Evolutionary conservation across 805 yeast genomes (phyloP), one percentile per base, ranked within the genome.

Genomic region (Alloascoidea africana): DNA sequence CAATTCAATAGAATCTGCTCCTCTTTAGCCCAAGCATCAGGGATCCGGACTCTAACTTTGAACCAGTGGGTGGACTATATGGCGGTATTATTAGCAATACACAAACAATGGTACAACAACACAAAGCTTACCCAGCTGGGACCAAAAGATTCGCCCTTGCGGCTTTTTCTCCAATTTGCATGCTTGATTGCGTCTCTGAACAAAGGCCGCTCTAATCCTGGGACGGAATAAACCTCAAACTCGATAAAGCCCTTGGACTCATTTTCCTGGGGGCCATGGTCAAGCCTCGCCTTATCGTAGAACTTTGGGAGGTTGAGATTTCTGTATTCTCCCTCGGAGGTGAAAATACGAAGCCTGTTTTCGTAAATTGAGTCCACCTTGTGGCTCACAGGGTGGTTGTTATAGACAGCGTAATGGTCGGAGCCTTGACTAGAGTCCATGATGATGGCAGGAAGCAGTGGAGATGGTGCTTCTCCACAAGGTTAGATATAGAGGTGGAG

Each of bases 31-130:
- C 69, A 60, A 13, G 44, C 44, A 13, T 61, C 46, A 0, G 95
- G 94, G 3, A 89, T 61, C n/a, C 62, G 60, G 41, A 83, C 57
- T 11, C 65, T 58, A 15, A 89, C 59, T 46, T 73, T 70, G 58
- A 91, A 85, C 98, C 98, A 89, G 45, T 85, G 93, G 1, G 97
- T 81, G 41, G 89, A 78, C 32, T 16, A n/a, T 8, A 14, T 6
- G n/a, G n/a, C n/a, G n/a, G n/a, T n/a, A n/a, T n/a, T n/a, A n/a
- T n/a, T n/a, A n/a, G n/a, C n/a, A n/a, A n/a, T n/a, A n/a, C n/a
- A n/a, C n/a, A n/a, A n/a, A n/a, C n/a, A n/a, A n/a, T n/a, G n/a
- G n/a, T n/a, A n/a, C n/a, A n/a, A n/a, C n/a, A n/a, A n/a, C n/a
- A n/a, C 13, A 8, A 18, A 8, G 19, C 39, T 35, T 14, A 27